phyloP scores from a whole-genome alignment of 2,329 filamentous ascomycete genomes.

The Penicillium italicum region DNA sequence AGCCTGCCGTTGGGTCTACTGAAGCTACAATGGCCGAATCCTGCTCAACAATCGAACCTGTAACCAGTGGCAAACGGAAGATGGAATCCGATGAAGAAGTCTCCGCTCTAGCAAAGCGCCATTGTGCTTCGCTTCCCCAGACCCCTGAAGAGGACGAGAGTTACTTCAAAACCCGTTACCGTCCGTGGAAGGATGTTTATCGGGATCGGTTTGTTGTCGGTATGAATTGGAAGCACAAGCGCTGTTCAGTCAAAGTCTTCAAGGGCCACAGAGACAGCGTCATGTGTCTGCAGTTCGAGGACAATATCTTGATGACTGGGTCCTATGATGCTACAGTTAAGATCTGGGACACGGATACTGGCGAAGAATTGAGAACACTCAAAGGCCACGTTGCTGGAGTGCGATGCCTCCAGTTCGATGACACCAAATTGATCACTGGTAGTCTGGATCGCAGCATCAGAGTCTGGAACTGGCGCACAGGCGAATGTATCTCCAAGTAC shows the following conservation, averaged over 20 bases:
- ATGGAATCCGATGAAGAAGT: constrained; percentile 28
- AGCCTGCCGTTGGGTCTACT: constrained; percentile 45
- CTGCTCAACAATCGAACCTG: constrained; percentile 16
- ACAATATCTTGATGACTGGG: constrained; percentile 86
- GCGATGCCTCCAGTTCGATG: constrained; percentile 87
- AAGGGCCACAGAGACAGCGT: constrained; percentile 85
- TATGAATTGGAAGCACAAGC: constrained; percentile 94
- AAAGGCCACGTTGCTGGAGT: constrained; percentile 78
- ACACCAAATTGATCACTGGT: constrained; percentile 84
- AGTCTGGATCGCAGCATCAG: constrained; percentile 83
- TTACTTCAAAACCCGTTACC: constrained; percentile 50
- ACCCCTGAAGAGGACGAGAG: constrained; percentile 39
- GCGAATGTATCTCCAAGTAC: constrained; percentile 77
- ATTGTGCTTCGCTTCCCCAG: constrained; percentile 28
- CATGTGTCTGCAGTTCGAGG: constrained; percentile 75
- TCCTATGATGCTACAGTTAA: constrained; percentile 95
- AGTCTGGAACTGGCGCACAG: constrained; percentile 96
- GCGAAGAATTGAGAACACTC: constrained; percentile 79
- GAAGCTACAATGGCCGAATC: constrained; percentile 17
- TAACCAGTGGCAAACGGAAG: constrained; percentile 27
- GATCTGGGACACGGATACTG: constrained; percentile 91
- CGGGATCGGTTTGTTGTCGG: constrained; percentile 92
- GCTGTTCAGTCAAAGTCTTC: constrained; percentile 79
- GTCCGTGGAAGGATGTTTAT: constrained; percentile 97
- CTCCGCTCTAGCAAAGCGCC: constrained; percentile 30